Percentiles rank a stretch among this genome's conserved stretches.
These are phyloP conservation scores for Termitomyces sp. DNA, from an alignment of 768 basidiomycete species.

Conservation along the genomic window DNA sequence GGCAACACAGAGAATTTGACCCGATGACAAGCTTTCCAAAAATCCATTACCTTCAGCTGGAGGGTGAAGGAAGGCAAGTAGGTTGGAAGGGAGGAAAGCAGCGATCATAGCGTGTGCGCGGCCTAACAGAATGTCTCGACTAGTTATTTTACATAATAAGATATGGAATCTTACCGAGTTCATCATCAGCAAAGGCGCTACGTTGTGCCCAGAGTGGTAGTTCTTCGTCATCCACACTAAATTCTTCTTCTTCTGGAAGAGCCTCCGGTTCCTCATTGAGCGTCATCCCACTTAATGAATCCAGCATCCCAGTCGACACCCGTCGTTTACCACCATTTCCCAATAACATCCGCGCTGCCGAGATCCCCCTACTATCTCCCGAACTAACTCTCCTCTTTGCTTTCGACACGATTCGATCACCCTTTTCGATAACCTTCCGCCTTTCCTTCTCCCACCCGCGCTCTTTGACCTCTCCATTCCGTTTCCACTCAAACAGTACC, in stretches of 20 bases:
- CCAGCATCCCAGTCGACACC: constrained; percentile 56
- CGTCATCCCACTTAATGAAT: constrained; percentile 43
- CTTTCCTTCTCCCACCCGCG: constrained; percentile 41
- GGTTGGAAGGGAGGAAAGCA: constrained; percentile 50
- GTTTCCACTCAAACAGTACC: constrained; percentile 63
- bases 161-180: constrained; percentile 43
- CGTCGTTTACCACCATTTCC: constrained; percentile 36
- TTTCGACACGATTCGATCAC: constrained; percentile 32
- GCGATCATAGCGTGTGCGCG: constrained; percentile 60
- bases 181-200: constrained; percentile 45
- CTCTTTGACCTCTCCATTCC: constrained; percentile 40
- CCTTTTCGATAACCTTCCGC: constrained; percentile 38
- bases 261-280: constrained; percentile 52
- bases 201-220: constrained; percentile 77
- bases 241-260: constrained; percentile 40
- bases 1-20: constrained; percentile 73
- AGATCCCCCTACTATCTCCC: constrained; percentile 27
- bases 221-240: constrained; percentile 60
- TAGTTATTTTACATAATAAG: not conserved
- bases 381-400: constrained; percentile 48
- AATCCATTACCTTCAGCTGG: constrained; percentile 34
- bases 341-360: constrained; percentile 16
- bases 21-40: constrained; percentile 59
- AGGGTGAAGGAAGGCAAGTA: constrained; percentile 36
- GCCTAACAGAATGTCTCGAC: constrained; percentile 31